These are phyloP conservation scores for Thelephora terrestris DNA, from an alignment of 1,284 basidiomycete species.

Conservation along the genomic window DNA sequence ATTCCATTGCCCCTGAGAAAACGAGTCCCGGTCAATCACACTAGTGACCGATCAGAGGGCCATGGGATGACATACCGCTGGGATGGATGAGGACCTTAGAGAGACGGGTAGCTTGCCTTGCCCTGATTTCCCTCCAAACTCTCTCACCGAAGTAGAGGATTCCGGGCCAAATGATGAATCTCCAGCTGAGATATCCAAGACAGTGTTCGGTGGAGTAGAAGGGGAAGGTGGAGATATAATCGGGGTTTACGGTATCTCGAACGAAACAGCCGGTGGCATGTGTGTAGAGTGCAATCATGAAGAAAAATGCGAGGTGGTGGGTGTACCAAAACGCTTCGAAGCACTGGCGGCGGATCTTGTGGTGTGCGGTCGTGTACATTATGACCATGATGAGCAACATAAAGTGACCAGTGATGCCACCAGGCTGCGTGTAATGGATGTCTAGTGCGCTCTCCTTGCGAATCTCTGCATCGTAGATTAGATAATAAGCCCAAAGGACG, in stretches of 20 bases:
- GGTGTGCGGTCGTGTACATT: slow-evolving; percentile 78
- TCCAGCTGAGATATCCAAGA: slow-evolving; percentile 80
- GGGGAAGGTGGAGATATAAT: slow-evolving; percentile 58
- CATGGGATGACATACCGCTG: slow-evolving; percentile 42
- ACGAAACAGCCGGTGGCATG: slow-evolving; percentile 92
- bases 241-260: slow-evolving; percentile 65
- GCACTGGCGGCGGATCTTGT: slow-evolving; percentile 74
- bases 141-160: slow-evolving; percentile 81
- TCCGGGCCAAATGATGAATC: slow-evolving; percentile 81
- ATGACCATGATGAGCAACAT: slow-evolving; percentile 84
- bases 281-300: slow-evolving; percentile 79
- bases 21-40: slow-evolving; percentile 15
- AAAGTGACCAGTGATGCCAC: slow-evolving; percentile 83
- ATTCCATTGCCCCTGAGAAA: slow-evolving; percentile 67
- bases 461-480: slow-evolving; percentile 47
- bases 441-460: slow-evolving; percentile 63
- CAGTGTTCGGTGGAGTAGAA: slow-evolving; percentile 79
- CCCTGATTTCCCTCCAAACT: slow-evolving; percentile 69
- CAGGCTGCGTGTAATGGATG: slow-evolving; percentile 80
- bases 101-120: slow-evolving; percentile 62
- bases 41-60: slow-evolving; percentile 2
- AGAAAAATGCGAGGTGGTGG: slow-evolving; percentile 86
- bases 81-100: slow-evolving; percentile 77
- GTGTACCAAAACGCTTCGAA: slow-evolving; percentile 94
- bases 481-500: not conserved